Base-by-base conservation (phyloP, 1,284 basidiomycete genomes). In the Ceratobasidium sp. region DNA sequence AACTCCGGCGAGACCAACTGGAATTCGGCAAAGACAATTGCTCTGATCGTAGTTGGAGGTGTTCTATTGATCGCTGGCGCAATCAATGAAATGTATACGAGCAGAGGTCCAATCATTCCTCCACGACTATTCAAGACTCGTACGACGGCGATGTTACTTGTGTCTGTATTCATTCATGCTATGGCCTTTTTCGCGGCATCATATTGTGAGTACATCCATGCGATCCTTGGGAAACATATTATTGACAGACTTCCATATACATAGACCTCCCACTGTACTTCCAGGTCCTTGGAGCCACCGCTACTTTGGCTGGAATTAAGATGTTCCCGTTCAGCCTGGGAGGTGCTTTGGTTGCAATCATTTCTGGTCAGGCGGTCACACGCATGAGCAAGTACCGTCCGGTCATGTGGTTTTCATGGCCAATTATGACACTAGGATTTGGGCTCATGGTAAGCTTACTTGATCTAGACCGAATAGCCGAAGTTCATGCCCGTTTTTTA, bases 1-100 rank as follows among this genome's bases (percentile, higher is more conserved):
- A 93, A 93, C 84, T 90, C 89, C 80, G 90, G 93, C 81, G 91
- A 94, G 83, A 89, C 87, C 0, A 55, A 75, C 2, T 81, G 80
- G 80, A 33, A 23, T 0, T 64, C 77, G 9, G 67, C 79, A 3
- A 63, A 77, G 49, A 81, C 80, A 0, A 81, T 81, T 46, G 73
- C 79, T 0, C 77, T 78, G 13, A 55, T 81, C 56, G 73, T 71
- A 5, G 77, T 81, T 39, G 75, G 80, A 13, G 67, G 61, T 18
- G 75, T 42, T 10, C 55, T 81, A 15, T 53, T 81, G 12, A 72
- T 79, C 13, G 56, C 33, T n/a, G 80, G 80, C 69, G 49, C 63
- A 26, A 28, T 77, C 15, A 80, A 81, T 44, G 80, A 81, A 49
- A 77, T 81, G 20, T 81, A 78, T 53, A 85, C 85, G 1, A 84